These are phyloP conservation scores for Sisymbrium altissimum DNA, from an alignment of 345 rosid genomes.

Conservation along the genomic window DNA sequence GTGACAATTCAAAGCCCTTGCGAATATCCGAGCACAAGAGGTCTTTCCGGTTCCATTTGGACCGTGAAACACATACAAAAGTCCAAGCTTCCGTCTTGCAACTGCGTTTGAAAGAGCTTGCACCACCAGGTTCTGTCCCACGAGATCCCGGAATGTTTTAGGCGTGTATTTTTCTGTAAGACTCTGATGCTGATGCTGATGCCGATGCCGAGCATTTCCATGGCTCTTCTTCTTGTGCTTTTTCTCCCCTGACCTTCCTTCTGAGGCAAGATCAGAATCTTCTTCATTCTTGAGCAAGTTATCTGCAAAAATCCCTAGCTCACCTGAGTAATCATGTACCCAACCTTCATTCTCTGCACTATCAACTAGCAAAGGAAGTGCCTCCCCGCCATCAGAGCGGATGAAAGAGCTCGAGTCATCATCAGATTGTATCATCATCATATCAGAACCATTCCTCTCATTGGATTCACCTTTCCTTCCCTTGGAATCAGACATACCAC, in stretches of 20 bases:
- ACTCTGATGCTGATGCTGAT: conserved; percentile 49
- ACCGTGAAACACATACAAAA: conserved; percentile 88
- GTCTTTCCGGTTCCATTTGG: conserved; percentile 99
- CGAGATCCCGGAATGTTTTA: conserved; percentile 70
- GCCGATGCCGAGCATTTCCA: conserved; percentile 37
- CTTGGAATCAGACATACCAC: conserved; percentile 79
- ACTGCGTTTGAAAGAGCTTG: conserved; percentile 97
- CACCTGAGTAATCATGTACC: conserved; percentile 93
- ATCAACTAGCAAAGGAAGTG: conserved; percentile 79
- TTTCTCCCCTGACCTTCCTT: conserved; percentile 65
- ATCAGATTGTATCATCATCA: conserved; percentile 65
- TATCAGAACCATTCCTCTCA: conserved; percentile 56
- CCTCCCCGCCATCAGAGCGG: conserved; percentile 65
- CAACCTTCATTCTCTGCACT: conserved; percentile 68
- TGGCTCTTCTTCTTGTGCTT: conserved; percentile 33
- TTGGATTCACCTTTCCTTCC: conserved; percentile 55
- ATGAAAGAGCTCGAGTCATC: conserved; percentile 57
- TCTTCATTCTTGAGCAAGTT: conserved; percentile 61
- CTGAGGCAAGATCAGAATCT: conserved; percentile 88
- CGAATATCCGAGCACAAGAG: conserved; percentile 91
- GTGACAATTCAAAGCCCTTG: conserved; percentile 88
- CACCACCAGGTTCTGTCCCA: conserved; percentile 85
- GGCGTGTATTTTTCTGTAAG: conserved; percentile 86
- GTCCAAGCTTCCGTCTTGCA: conserved; percentile 64
- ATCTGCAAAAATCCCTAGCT: conserved; percentile 91